Conservation (phyloP, 1,284 basidiomycete species). For the Malassezia cuniculi region DNA sequence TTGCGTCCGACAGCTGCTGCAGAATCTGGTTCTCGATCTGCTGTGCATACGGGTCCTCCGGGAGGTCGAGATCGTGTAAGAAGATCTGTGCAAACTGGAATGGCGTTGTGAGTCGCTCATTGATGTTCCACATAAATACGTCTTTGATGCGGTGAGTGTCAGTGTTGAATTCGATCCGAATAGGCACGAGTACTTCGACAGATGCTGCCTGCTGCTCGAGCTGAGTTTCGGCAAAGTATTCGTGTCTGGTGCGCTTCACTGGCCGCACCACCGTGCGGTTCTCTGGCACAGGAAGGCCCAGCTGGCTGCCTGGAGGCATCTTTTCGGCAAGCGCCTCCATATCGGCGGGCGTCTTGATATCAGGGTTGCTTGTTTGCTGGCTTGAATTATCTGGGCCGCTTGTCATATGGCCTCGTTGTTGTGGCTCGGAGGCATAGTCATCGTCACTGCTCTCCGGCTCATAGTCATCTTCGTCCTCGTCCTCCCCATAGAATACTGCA, state of each 20-base stretch:
- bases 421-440: constrained; percentile 1
- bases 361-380: constrained; percentile 3
- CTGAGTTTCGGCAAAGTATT: constrained; percentile 52
- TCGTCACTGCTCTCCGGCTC: constrained; percentile 1
- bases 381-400: too few species aligned
- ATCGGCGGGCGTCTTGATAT: constrained; percentile 7
- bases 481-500: constrained; percentile 30
- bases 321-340: constrained; percentile 23
- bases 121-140: constrained; percentile 90
- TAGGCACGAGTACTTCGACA: constrained; percentile 66
- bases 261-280: constrained; percentile 59
- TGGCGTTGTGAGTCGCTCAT: constrained; percentile 62
- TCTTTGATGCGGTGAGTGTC: constrained; percentile 81
- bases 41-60: constrained; percentile 56
- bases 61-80: constrained; percentile 73
- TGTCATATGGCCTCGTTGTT: not conserved
- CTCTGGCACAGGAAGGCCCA: constrained; percentile 71
- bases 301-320: constrained; percentile 53
- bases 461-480: constrained; percentile 28
- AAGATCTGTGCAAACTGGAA: constrained; percentile 71
- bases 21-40: constrained; percentile 73
- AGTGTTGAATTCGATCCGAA: constrained; percentile 87
- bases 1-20: constrained; percentile 76
- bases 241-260: constrained; percentile 55
- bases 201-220: constrained; percentile 24